Evolutionary conservation across 768 basidiomycete species (phyloP).

Genomic region (Paxillus ammoniavirescens): DNA sequence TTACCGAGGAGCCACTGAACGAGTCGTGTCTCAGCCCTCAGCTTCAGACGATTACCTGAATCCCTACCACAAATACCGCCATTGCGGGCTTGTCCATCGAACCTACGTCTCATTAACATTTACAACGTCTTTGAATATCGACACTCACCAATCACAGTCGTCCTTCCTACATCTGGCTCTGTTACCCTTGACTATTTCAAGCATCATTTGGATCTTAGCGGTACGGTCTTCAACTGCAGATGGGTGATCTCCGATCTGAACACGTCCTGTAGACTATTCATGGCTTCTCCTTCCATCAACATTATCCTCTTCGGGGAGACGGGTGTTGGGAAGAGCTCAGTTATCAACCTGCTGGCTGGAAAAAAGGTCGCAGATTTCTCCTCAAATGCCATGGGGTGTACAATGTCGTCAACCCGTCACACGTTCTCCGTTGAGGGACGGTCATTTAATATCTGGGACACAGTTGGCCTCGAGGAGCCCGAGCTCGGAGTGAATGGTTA

Average conservation of each 20-base stretch:
- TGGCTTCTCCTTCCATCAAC: conserved; percentile 27
- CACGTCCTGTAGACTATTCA: conserved; percentile 9
- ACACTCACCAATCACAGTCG: neutral
- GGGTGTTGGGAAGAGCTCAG: conserved; percentile 36
- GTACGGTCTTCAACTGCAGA: conserved; percentile 12
- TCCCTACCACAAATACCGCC: conserved; percentile 16
- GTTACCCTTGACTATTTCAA: neutral
- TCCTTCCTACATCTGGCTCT: neutral
- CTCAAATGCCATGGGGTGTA: conserved; percentile 35
- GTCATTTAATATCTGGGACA: conserved; percentile 32
- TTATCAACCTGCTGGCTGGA: conserved; percentile 34
- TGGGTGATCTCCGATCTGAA: conserved; percentile 16
- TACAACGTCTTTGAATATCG: neutral
- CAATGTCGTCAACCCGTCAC: conserved; percentile 34
- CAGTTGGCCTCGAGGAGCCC: conserved; percentile 34
- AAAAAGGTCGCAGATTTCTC: conserved; percentile 21
- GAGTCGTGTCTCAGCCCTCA: conserved; percentile 10
- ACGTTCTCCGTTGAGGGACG: conserved; percentile 15
- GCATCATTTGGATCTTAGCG: neutral
- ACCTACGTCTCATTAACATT: neutral
- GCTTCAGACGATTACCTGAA: neutral
- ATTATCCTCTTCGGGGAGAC: conserved; percentile 46
- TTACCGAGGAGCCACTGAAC: conserved; percentile 19
- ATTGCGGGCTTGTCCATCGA: neutral
- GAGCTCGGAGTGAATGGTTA: conserved; percentile 24